Evolutionary conservation across 2,329 filamentous ascomycete species (phyloP).

Genomic region (Aspergillus neotritici): DNA sequence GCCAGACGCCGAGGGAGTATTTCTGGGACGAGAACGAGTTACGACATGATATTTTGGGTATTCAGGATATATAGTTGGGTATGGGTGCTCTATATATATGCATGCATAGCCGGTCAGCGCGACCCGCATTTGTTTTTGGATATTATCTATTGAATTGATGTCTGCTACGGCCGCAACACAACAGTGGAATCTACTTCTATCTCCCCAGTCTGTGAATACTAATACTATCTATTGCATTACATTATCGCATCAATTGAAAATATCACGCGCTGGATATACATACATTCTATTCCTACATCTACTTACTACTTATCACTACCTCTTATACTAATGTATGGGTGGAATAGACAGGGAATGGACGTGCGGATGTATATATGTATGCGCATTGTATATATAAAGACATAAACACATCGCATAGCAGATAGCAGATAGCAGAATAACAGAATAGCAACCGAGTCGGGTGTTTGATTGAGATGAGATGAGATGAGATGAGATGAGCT

Average conservation of each 20-base stretch:
- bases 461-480: constrained; percentile 11
- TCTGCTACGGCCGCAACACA: background rate
- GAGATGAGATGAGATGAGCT: constrained; percentile 1
- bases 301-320: too few species aligned
- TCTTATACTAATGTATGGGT: too few species aligned
- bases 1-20: constrained; percentile 9
- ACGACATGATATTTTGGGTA: constrained; percentile 20
- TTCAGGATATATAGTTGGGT: background rate
- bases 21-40: constrained; percentile 27
- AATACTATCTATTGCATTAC: constrained; percentile 7
- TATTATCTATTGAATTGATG: background rate
- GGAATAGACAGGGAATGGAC: background rate
- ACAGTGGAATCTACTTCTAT: background rate
- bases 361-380: background rate
- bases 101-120: too few species aligned
- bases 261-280: too few species aligned
- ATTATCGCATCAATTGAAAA: constrained; percentile 1
- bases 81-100: background rate
- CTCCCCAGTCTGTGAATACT: too few species aligned
- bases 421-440: too few species aligned
- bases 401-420: too few species aligned
- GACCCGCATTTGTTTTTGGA: background rate
- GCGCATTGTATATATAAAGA: too few species aligned
- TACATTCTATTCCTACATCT: background rate
- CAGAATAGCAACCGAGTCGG: background rate